A percentile compares a stretch with the other conserved stretches of the same genome.
Conservation (phyloP, 2,329 filamentous ascomycete species). For the Hypoxylon sp. region DNA sequence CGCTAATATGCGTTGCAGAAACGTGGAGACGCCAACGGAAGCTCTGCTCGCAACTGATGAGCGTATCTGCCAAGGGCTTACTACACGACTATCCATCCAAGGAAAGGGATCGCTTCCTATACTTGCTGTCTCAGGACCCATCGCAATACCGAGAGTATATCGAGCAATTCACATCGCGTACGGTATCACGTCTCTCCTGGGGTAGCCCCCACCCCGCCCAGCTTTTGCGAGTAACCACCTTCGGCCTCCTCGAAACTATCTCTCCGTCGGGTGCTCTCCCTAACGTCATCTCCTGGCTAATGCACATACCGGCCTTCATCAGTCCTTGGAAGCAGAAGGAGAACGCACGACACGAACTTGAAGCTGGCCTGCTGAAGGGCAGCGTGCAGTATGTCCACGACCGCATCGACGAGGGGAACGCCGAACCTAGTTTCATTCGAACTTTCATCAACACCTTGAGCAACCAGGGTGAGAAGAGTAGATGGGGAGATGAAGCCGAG, state of each 20-base stretch:
- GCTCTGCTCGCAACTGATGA: constrained; percentile 62
- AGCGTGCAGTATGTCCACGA: constrained; percentile 58
- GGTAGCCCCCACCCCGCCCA: constrained; percentile 60
- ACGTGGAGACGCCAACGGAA: constrained; percentile 66
- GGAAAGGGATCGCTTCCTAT: constrained; percentile 63
- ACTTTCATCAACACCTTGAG: constrained; percentile 58
- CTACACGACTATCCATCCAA: constrained; percentile 61
- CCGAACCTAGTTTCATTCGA: constrained; percentile 60
- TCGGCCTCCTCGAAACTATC: constrained; percentile 63
- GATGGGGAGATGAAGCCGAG: constrained; percentile 56
- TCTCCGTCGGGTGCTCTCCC: constrained; percentile 62
- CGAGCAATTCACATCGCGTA: constrained; percentile 64
- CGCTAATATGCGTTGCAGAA: constrained; percentile 51
- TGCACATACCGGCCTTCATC: constrained; percentile 57
- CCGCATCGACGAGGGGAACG: constrained; percentile 52
- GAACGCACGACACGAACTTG: constrained; percentile 57
- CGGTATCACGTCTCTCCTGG: constrained; percentile 63
- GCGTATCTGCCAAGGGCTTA: constrained; percentile 54
- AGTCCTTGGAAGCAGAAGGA: constrained; percentile 64
- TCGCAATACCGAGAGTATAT: constrained; percentile 62
- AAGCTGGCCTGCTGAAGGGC: constrained; percentile 57
- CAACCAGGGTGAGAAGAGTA: constrained; percentile 43
- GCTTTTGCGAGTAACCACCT: constrained; percentile 61
- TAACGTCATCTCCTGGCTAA: constrained; percentile 59
- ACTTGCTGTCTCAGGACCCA: constrained; percentile 58